Evolutionary conservation across 768 basidiomycete species (phyloP), one percentile per base, ranked within the genome.

Genomic region (Auricularia heimuer): DNA sequence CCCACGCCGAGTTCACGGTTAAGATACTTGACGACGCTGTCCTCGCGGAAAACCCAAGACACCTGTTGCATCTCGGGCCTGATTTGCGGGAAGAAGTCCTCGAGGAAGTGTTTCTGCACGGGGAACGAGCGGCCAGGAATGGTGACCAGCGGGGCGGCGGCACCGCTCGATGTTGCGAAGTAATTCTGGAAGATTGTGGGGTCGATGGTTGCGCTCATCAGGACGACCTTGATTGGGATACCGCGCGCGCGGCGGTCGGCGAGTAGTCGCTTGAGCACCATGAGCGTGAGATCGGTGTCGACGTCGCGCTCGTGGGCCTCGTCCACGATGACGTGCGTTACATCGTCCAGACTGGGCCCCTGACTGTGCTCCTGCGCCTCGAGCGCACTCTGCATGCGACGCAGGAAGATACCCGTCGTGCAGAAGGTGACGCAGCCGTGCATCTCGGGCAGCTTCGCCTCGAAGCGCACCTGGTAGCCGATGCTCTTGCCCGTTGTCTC

Each of bases 121-220:
- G 95, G 94, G 80, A 86, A 96, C 7, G 91, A 88, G 45, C 95
- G 87, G 62, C 95, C 95, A n/a, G 94, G 92, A 37, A 97, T 79
- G 65, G 92, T 88, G 44, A 93, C 81, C 16, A 91, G 83, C 21
- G 82, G 79, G 0, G 92, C 89, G 2, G 83, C 85, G 14, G 77
- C 71, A 24, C 85, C 86, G 0, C 75, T 67, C 18, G 82, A 77
- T 70, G 89, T 84, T 7, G 79, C 77, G 79, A 98, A 98, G 77
- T 98, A 98, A 11, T 82, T 77, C 71, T 90, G 88, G 83, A 97
- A 98, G 33, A 96, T 81, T 0, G 83, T 83, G 8, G 94, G 90
- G 70, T 97, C 92, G 72, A 98, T 92, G 54, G 95, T 98, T 8
- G 95, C 95, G 71, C 92, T 95, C 94, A 98, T 97, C 64, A 98